Base-by-base conservation (phyloP, 768 basidiomycete genomes). In the Phaeotremella fagi region DNA sequence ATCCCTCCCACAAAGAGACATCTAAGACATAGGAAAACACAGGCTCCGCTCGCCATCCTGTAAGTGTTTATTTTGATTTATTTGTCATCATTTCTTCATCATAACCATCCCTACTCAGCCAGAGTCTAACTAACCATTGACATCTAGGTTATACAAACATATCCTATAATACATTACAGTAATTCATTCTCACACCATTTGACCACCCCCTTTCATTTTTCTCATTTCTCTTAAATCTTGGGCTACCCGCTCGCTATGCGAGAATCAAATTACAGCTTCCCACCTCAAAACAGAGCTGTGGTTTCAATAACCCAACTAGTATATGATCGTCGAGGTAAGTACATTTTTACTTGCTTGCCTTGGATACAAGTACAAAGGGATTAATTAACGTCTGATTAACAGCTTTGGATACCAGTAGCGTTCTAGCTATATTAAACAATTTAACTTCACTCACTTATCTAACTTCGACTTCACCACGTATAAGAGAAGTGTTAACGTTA, bases 401-500 rank as follows among this genome's bases (percentile, higher is more conserved):
- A 75, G 75, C 75, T 1, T 72, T 76, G 45, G 75, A 76, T 33
- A 77, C 77, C 45, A 75, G 72, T 31, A 72, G 75, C 7, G 69
- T 76, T 14, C 62, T 77, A 5, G 72, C 81, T 0, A 78, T 90
- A 36, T 84, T 92, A 79, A 95, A 95, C 78, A 97, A 92, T 35
- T 84, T 97, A 48, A 90, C 88, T 26, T 90, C 95, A 77, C 85
- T 97, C 51, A 87, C 88, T 45, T 92, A 95, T 76, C 86, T 99
- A 60, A 98, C 94, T 6, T 90, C 90, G 0, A 97, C 95, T 4
- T 95, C 92, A 0, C 92, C 95, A 1, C 84, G 91, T 50, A 98
- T 99, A 76, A 85, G 94, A 54, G 95, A 99, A 77, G 97, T 95
- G 64, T 88, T 99, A 82, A 94, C 91, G 25, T 85, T 87, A 81